phyloP scores from a whole-genome alignment of 129 eudicot species.

The Oenanthe sinensis region DNA sequence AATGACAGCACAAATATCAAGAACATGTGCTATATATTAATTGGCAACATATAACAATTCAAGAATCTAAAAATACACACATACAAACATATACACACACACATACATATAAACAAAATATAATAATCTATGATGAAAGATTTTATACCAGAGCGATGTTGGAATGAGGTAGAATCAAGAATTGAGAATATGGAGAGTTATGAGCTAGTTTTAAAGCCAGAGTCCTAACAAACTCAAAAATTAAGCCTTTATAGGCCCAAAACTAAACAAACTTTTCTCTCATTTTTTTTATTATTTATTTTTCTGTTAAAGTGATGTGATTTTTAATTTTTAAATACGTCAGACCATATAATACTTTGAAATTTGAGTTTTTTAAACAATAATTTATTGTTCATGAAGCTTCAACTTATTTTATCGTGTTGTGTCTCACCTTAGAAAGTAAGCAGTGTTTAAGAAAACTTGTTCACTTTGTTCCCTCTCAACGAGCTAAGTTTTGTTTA shows the following conservation, averaged over 20 bases:
- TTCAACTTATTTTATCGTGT: neutral
- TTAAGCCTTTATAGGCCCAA: neutral
- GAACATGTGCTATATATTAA: neutral
- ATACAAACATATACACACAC: neutral
- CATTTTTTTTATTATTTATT: neutral
- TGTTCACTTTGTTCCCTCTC: neutral
- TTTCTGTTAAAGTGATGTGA: neutral
- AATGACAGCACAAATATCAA: neutral
- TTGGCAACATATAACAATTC: neutral
- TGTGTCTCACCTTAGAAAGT: neutral
- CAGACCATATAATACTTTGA: neutral
- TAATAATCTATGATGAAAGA: neutral
- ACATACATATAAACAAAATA: neutral
- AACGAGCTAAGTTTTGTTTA: neutral
- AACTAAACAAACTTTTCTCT: neutral
- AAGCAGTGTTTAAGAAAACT: neutral
- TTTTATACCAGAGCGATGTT: neutral
- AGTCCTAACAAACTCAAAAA: constrained; percentile 2
- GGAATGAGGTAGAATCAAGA: neutral
- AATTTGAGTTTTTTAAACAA: neutral
- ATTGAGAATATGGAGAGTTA: constrained; percentile 4
- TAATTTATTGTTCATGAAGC: neutral
- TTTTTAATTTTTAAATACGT: neutral
- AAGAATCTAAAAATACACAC: neutral
- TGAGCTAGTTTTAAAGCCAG: neutral